These are phyloP conservation scores for Solanum ossicruentum DNA, from an alignment of 257 asterid genomes.

Conservation along the genomic window DNA sequence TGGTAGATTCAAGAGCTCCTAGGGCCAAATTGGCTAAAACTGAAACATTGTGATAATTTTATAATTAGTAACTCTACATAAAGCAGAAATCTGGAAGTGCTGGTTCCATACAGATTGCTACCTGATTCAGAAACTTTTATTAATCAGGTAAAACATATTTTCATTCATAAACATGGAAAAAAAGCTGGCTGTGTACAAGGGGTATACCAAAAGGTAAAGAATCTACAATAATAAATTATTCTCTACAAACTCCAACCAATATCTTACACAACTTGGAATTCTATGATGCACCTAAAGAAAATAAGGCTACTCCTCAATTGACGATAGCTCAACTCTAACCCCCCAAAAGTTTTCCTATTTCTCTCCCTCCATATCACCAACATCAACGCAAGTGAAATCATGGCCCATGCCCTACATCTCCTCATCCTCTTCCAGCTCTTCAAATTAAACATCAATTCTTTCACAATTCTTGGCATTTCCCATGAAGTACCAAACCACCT, in stretches of 20 bases:
- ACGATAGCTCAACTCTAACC: not conserved
- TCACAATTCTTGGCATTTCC: not conserved
- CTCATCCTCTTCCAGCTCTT: not conserved
- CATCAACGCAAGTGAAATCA: not conserved
- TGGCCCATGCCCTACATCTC: not conserved
- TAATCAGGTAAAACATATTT: not conserved
- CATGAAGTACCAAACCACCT: not conserved
- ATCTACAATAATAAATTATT: not conserved
- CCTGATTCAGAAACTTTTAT: not conserved
- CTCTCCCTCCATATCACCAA: not conserved
- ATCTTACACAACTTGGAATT: not conserved
- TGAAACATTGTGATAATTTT: not conserved
- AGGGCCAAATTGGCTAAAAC: not conserved
- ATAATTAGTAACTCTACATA: not conserved
- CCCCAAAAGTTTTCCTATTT: not conserved
- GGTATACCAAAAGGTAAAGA: not conserved
- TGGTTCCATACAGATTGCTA: not conserved
- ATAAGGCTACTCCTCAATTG: not conserved
- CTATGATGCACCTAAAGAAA: not conserved
- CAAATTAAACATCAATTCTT: not conserved
- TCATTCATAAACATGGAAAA: not conserved
- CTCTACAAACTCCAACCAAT: not conserved
- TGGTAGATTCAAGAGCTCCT: not conserved
- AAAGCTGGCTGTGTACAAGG: not conserved
- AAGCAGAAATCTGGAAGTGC: not conserved